Conservation (phyloP, 768 basidiomycete species). For the Tulasnella sp. region DNA sequence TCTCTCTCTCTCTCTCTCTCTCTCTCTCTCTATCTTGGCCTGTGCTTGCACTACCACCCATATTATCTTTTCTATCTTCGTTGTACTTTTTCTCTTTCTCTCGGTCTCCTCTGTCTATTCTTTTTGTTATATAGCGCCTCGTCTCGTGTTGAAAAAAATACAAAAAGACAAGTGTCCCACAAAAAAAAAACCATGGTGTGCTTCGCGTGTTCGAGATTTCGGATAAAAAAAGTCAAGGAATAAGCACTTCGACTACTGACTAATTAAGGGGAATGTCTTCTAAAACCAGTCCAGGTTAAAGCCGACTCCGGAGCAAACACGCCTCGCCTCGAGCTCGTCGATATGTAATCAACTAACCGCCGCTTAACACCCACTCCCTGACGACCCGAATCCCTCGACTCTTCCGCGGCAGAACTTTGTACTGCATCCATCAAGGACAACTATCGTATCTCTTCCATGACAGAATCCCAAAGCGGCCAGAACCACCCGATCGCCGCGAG, state of each 20-base stretch:
- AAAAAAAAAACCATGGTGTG: background rate
- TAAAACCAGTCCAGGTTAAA: too few species aligned
- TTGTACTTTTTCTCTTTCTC: background rate
- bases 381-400: background rate
- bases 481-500: background rate
- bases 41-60: background rate
- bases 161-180: background rate
- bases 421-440: background rate
- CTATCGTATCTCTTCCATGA: background rate
- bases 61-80: background rate
- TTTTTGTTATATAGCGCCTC: constrained; percentile 6
- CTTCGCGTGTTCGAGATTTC: background rate
- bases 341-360: background rate
- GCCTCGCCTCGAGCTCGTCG: too few species aligned
- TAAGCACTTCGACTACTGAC: too few species aligned
- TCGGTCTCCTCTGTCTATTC: background rate
- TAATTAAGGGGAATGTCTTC: too few species aligned
- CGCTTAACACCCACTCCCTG: background rate
- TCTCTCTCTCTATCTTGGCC: background rate
- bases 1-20: background rate
- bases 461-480: background rate
- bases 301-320: too few species aligned
- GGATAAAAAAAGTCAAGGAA: too few species aligned
- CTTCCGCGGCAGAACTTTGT: background rate
- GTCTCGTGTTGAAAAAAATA: constrained; percentile 1